A percentile compares a stretch with the other conserved stretches of the same genome.
Conservation (phyloP, 306 rosid species). For the Ceratonia siliqua region DNA sequence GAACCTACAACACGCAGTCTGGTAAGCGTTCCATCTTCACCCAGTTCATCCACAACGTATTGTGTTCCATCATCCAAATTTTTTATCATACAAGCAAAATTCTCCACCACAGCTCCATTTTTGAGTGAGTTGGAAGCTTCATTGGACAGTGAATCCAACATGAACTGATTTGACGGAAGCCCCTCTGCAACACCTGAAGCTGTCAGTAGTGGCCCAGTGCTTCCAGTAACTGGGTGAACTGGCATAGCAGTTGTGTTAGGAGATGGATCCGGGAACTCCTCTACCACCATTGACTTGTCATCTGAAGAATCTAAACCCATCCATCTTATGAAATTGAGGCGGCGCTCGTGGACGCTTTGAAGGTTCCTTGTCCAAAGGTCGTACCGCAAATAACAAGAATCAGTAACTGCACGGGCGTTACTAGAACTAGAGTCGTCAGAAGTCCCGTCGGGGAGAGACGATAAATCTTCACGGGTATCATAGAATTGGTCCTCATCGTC, state of each 20-base stretch:
- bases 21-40: constrained; percentile 44
- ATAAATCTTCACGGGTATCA: constrained; percentile 73
- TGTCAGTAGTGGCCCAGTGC: constrained; percentile 55
- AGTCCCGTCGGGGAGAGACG: constrained; percentile 65
- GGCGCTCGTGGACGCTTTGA: constrained; percentile 61
- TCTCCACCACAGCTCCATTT: constrained; percentile 40
- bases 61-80: constrained; percentile 61
- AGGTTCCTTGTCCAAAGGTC: constrained; percentile 49
- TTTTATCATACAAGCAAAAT: constrained; percentile 41
- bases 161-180: constrained; percentile 41
- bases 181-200: constrained; percentile 41
- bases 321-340: constrained; percentile 66
- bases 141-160: constrained; percentile 39
- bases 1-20: constrained; percentile 51
- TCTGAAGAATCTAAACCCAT: constrained; percentile 51
- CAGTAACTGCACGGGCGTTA: constrained; percentile 23
- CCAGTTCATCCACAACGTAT: constrained; percentile 51
- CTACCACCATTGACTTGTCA: constrained; percentile 28
- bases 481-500: constrained; percentile 60
- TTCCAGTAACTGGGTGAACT: constrained; percentile 49
- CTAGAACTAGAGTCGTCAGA: constrained; percentile 50
- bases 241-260: constrained; percentile 13
- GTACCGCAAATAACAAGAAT: constrained; percentile 34
- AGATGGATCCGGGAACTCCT: constrained; percentile 31
- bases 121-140: constrained; percentile 39